phyloP scores from a whole-genome alignment of 495 filamentous ascomycete genomes.

The Monascus purpureus region DNA sequence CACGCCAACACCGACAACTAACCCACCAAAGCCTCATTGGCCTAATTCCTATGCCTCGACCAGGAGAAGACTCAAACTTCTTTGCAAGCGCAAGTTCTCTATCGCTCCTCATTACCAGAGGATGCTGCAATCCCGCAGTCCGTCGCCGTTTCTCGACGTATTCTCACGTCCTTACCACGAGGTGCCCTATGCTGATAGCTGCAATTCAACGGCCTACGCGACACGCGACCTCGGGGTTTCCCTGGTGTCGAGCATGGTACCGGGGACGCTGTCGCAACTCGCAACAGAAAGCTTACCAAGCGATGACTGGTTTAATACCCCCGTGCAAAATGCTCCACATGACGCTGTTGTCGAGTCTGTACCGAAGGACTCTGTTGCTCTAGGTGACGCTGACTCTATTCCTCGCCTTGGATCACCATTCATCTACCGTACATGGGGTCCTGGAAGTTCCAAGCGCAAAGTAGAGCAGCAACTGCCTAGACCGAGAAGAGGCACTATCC shows the following conservation, averaged over 20 bases:
- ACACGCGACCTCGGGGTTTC: slow-evolving; percentile 79
- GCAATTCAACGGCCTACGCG: slow-evolving; percentile 32
- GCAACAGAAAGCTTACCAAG: slow-evolving; percentile 20
- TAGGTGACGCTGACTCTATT: slow-evolving; percentile 12
- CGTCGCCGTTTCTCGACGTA: slow-evolving; percentile 53
- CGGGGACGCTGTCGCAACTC: slow-evolving; percentile 55
- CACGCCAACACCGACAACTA: slow-evolving; percentile 37
- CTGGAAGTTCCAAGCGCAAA: slow-evolving; percentile 25
- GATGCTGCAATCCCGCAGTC: slow-evolving; percentile 57
- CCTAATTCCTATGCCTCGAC: slow-evolving; percentile 73
- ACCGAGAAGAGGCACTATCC: slow-evolving; percentile 26
- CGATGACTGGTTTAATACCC: slow-evolving; percentile 24
- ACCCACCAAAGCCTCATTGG: slow-evolving; percentile 41
- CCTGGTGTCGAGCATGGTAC: slow-evolving; percentile 62
- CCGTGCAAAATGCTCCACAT: slow-evolving; percentile 6
- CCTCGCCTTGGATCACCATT: slow-evolving; percentile 44
- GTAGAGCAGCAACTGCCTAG: slow-evolving; percentile 16
- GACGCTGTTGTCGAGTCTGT: slow-evolving; percentile 1
- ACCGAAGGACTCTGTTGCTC: slow-evolving; percentile 9
- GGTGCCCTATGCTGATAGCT: slow-evolving; percentile 11
- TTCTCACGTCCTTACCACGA: slow-evolving; percentile 26
- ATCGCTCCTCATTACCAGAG: slow-evolving; percentile 54
- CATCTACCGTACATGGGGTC: slow-evolving; percentile 42
- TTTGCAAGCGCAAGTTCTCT: slow-evolving; percentile 65
- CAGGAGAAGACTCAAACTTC: slow-evolving; percentile 60